phyloP scores from a whole-genome alignment of 1,284 basidiomycete species.

The Athelia psychrophila region DNA sequence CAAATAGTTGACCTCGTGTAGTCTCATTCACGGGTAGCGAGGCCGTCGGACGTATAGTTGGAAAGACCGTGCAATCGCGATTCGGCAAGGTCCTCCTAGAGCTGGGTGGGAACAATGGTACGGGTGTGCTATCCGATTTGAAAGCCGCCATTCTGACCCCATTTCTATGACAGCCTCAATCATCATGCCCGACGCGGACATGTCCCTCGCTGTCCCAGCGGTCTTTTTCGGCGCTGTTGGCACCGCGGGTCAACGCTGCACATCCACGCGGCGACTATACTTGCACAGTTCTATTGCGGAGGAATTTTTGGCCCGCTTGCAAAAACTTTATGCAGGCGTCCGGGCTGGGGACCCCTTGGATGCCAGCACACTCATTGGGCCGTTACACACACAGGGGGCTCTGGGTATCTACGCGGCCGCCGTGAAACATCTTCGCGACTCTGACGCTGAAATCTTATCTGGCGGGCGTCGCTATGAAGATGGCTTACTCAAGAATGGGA shows the following conservation, averaged over 20 bases:
- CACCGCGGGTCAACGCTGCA: slow-evolving; percentile 94
- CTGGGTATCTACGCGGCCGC: slow-evolving; percentile 67
- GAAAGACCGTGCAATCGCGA: slow-evolving; percentile 73
- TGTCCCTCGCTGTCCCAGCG: slow-evolving; percentile 83
- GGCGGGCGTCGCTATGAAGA: slow-evolving; percentile 60
- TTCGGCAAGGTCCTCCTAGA: slow-evolving; percentile 89
- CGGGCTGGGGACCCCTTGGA: slow-evolving; percentile 83
- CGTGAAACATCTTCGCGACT: slow-evolving; percentile 58
- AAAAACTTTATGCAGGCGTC: slow-evolving; percentile 68
- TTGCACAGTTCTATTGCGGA: slow-evolving; percentile 80
- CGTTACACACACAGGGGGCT: slow-evolving; percentile 73
- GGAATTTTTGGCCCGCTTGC: slow-evolving; percentile 73
- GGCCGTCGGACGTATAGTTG: slow-evolving; percentile 80
- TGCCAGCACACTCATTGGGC: slow-evolving; percentile 76
- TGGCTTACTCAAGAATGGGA: slow-evolving; percentile 59
- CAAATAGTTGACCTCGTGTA: slow-evolving; percentile 15
- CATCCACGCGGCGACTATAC: slow-evolving; percentile 87
- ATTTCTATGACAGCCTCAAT: slow-evolving; percentile 63
- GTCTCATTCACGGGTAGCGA: slow-evolving; percentile 97
- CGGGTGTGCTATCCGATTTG: slow-evolving; percentile 14
- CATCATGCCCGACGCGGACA: slow-evolving; percentile 91
- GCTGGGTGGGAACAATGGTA: slow-evolving; percentile 94
- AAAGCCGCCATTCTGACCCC: slow-evolving; percentile 4
- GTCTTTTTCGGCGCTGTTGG: slow-evolving; percentile 95
- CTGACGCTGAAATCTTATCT: slow-evolving; percentile 74